phyloP scores from a whole-genome alignment of 306 rosid genomes.

The Citrullus colocynthis region DNA sequence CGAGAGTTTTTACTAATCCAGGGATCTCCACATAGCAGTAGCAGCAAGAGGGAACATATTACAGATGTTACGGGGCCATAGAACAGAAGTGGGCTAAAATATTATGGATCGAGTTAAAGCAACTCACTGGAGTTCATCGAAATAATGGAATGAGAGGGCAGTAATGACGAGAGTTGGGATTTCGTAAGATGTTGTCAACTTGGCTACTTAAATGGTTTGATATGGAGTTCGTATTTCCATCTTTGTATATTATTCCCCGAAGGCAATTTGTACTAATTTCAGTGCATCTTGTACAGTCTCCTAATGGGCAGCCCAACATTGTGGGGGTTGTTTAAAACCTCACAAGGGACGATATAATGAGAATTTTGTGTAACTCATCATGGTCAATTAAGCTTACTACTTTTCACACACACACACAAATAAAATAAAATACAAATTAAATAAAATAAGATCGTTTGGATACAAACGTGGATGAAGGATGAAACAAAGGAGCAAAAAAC shows the following conservation, averaged over 20 bases:
- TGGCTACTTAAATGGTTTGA: neutral
- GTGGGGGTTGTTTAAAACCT: neutral
- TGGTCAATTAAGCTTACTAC: neutral
- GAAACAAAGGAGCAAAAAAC: slow-evolving; percentile 52
- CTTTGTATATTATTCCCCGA: neutral
- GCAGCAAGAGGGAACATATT: neutral
- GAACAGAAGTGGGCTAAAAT: neutral
- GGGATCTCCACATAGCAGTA: neutral
- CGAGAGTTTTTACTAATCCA: neutral
- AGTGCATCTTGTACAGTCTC: neutral
- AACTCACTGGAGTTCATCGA: neutral
- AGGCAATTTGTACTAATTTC: neutral
- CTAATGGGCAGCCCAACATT: neutral
- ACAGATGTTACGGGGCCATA: neutral
- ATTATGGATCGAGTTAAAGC: neutral
- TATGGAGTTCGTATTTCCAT: neutral
- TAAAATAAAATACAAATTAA: neutral
- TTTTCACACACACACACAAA: neutral
- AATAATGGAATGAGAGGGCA: neutral
- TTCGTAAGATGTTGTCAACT: neutral
- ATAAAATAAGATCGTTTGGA: neutral
- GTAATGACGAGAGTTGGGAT: neutral
- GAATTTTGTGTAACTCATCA: neutral
- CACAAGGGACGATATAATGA: neutral
- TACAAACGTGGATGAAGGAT: slow-evolving; percentile 56